Conservation (phyloP, 2,329 filamentous ascomycete genomes). For the Ophiobolus disseminans region DNA sequence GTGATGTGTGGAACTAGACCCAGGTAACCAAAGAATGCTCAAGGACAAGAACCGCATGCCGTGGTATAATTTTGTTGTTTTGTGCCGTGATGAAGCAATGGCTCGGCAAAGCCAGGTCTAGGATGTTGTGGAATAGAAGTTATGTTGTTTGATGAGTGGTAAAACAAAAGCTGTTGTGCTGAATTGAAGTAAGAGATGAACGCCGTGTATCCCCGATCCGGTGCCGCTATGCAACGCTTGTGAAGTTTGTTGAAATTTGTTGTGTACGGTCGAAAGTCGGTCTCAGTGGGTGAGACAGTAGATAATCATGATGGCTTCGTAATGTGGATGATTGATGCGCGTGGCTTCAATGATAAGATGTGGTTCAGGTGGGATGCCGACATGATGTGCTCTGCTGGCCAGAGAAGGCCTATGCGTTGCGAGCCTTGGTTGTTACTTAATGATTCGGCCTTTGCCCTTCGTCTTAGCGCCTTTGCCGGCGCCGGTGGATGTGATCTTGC, state of each 20-base stretch:
- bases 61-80: conserved; percentile 6
- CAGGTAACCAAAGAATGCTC: neutral
- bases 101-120: conserved; percentile 27
- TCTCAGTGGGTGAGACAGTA: conserved; percentile 36
- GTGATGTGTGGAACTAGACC: conserved; percentile 2
- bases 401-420: conserved; percentile 20
- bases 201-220: conserved; percentile 32
- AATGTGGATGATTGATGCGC: conserved; percentile 33
- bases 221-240: conserved; percentile 49
- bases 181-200: conserved; percentile 37
- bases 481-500: conserved; percentile 63
- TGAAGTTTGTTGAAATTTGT: conserved; percentile 34
- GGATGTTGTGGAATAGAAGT: conserved; percentile 9
- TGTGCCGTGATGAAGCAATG: conserved; percentile 3
- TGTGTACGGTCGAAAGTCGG: conserved; percentile 18
- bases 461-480: conserved; percentile 59
- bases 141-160: too few species aligned
- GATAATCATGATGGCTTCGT: conserved; percentile 44
- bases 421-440: conserved; percentile 46
- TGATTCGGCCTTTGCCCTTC: conserved; percentile 48
- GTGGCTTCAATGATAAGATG: conserved; percentile 43
- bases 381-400: conserved; percentile 27
- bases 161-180: conserved; percentile 25
- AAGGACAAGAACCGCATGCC: conserved; percentile 2
- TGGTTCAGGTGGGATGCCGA: conserved; percentile 37